Evolutionary conservation across 352 stramenopile genomes (phyloP).

Genomic region (Globisporangium viniferum): DNA sequence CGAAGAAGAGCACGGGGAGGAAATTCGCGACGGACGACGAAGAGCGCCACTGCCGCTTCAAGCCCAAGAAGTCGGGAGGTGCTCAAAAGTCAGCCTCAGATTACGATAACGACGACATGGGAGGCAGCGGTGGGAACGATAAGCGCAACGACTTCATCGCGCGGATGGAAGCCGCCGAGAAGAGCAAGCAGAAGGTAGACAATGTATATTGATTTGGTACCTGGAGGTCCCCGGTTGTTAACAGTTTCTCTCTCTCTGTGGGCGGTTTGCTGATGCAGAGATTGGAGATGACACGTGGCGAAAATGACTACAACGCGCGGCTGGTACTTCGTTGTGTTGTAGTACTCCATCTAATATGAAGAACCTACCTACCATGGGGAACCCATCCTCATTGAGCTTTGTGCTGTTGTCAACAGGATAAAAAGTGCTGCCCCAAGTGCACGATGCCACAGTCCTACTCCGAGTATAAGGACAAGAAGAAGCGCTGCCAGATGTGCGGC

Average conservation of each 20-base stretch:
- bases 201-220: background rate
- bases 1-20: conserved; percentile 31
- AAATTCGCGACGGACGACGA: conserved; percentile 76
- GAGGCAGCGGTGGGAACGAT: conserved; percentile 3
- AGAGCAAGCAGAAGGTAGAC: conserved; percentile 68
- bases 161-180: conserved; percentile 76
- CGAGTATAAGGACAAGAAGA: conserved; percentile 86
- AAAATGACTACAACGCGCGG: conserved; percentile 71
- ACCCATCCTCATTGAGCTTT: background rate
- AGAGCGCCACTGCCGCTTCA: conserved; percentile 70
- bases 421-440: conserved; percentile 76
- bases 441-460: conserved; percentile 69
- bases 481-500: conserved; percentile 75
- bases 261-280: conserved; percentile 32
- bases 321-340: conserved; percentile 25
- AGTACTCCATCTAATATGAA: background rate
- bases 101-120: conserved; percentile 19
- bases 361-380: background rate
- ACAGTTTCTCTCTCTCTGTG: background rate
- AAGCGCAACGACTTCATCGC: conserved; percentile 49
- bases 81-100: conserved; percentile 27
- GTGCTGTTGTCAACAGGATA: conserved; percentile 39
- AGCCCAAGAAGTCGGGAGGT: conserved; percentile 22
- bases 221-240: background rate
- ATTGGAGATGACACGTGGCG: conserved; percentile 63